phyloP scores from a whole-genome alignment of 306 rosid species.

The Rubus idaeus region DNA sequence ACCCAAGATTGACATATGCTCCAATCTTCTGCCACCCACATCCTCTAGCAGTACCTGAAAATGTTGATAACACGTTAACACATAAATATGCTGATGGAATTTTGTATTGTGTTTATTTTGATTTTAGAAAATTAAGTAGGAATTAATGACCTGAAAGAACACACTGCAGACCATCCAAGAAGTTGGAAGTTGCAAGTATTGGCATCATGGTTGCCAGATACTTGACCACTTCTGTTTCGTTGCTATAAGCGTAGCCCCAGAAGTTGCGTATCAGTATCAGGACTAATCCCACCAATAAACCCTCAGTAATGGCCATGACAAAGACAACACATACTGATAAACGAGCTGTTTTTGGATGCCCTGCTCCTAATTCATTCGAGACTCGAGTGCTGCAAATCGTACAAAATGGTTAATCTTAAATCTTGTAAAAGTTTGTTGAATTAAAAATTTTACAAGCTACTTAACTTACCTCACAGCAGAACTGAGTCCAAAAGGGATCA shows the following conservation, averaged over 20 bases:
- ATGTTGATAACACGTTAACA: background rate
- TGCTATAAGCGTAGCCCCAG: slow-evolving; percentile 73
- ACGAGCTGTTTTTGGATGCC: slow-evolving; percentile 49
- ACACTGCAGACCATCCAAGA: slow-evolving; percentile 67
- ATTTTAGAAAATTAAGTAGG: background rate
- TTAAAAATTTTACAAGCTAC: background rate
- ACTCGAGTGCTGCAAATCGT: slow-evolving; percentile 55
- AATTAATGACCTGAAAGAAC: slow-evolving; percentile 59
- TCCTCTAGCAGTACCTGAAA: slow-evolving; percentile 73
- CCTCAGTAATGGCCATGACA: slow-evolving; percentile 51
- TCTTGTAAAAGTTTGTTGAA: background rate
- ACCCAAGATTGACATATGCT: slow-evolving; percentile 67
- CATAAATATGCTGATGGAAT: background rate
- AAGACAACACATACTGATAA: slow-evolving; percentile 56
- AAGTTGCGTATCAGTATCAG: slow-evolving; percentile 54
- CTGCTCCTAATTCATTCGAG: slow-evolving; percentile 81
- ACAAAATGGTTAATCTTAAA: background rate
- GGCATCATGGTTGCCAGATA: slow-evolving; percentile 64
- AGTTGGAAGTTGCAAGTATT: slow-evolving; percentile 55
- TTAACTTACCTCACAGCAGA: slow-evolving; percentile 64
- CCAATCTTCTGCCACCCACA: slow-evolving; percentile 88
- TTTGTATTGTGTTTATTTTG: background rate
- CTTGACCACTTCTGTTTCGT: slow-evolving; percentile 52
- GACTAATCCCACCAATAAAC: slow-evolving; percentile 39
- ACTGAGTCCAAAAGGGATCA: slow-evolving; percentile 77